Evolutionary conservation across 495 filamentous ascomycete genomes (phyloP).

Genomic region (Penicillium odoratum): DNA sequence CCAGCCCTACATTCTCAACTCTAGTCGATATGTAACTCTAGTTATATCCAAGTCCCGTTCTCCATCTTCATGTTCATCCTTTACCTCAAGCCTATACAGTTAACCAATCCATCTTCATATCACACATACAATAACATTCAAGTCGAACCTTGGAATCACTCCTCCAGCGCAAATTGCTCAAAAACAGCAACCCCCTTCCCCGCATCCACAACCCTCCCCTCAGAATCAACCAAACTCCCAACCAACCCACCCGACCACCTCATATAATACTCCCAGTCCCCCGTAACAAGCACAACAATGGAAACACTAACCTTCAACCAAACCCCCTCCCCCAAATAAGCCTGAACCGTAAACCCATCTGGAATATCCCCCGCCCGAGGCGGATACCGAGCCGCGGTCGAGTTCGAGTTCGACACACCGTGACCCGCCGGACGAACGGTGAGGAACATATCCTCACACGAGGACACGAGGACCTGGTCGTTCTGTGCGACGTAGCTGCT

Average conservation of each 20-base stretch:
- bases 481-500: constrained; percentile 35
- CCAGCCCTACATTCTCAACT: too few relatives aligned
- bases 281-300: constrained; percentile 12
- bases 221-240: constrained; percentile 17
- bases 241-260: constrained; percentile 28
- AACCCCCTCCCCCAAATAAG: constrained; percentile 7
- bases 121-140: not conserved
- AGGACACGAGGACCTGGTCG: constrained; percentile 17
- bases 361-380: constrained; percentile 20
- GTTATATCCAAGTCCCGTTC: too few relatives aligned
- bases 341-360: constrained; percentile 21
- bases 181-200: constrained; percentile 19
- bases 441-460: constrained; percentile 19
- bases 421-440: constrained; percentile 18
- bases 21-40: too few relatives aligned
- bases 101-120: not conserved
- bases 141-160: not conserved
- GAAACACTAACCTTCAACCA: constrained; percentile 25
- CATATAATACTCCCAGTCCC: constrained; percentile 24
- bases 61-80: too few relatives aligned
- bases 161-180: constrained; percentile 25
- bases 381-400: constrained; percentile 22
- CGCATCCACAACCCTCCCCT: not conserved
- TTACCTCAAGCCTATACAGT: too few relatives aligned
- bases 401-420: not conserved